Base-by-base conservation (phyloP, 2,329 filamentous ascomycete genomes). In the Apiospora pterosperma region DNA sequence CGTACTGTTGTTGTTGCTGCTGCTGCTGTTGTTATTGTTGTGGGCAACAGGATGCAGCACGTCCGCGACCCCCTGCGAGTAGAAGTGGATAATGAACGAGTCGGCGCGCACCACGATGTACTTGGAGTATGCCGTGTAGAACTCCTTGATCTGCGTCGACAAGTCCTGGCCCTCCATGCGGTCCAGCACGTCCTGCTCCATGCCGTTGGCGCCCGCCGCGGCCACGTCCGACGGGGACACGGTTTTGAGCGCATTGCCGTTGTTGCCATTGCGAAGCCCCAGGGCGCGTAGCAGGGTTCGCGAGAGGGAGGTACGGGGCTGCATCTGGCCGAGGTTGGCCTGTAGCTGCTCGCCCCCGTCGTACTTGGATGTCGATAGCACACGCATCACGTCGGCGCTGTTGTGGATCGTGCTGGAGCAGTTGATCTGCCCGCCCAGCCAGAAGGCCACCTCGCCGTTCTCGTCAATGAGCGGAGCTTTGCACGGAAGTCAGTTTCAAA, bases 351-450 rank as follows among this genome's bases (percentile, higher is more conserved):
- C 63, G 64, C 23, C 67, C 67, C 1, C 70, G 59, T 31, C 71
- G 70, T 28, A 73, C 65, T 28, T 72, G 4, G 65, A 62, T 5
- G 41, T 38, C 21, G 65, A 66, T 39, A 82, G 68, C 8, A 81
- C 73, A 5, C 71, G 73, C 67, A 82, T 66, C 12, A 81, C 72
- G 63, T 82, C 80, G 1, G 74, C 76, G 31, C 73, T 73, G 59
- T 72, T 79, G 67, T 81, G 77, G 19, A 81, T 77, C 0, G 79
- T 79, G 4, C 77, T 80, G n/a, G 77, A 79, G 63, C 77, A 80
- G 65, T 82, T 81, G 48, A 82, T 77, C 63, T 82, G 80, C 1
- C 78, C 80, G 2, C 80, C 80, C 7, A 82, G 72, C 69, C 79
- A 81, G 70, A 79, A 81, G 1, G 66, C 70, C 0, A 79, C 68